Percentiles rank a stretch among this genome's conserved stretches.
phyloP scores from a whole-genome alignment of 148 eudicot genomes.

The Chenopodium album region DNA sequence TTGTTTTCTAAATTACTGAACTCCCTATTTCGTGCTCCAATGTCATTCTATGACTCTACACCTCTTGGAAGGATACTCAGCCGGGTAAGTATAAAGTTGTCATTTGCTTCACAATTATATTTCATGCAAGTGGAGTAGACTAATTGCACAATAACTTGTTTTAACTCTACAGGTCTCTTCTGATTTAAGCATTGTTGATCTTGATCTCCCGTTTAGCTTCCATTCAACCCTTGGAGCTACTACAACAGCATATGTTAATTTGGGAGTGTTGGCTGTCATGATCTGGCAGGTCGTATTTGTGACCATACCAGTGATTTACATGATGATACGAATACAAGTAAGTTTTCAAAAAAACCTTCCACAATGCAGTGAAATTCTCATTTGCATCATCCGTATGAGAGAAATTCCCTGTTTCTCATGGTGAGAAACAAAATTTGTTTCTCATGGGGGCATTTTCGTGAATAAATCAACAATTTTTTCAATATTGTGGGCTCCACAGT shows the following conservation, averaged over 20 bases:
- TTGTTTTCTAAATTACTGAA: conserved; percentile 56
- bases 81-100: conserved; percentile 43
- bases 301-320: conserved; percentile 58
- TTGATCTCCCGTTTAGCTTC: conserved; percentile 67
- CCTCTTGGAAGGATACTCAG: conserved; percentile 91
- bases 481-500: too few relatives aligned
- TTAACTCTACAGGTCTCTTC: conserved; percentile 53
- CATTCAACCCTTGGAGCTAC: conserved; percentile 53
- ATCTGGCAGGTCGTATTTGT: conserved; percentile 83
- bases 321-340: conserved; percentile 79
- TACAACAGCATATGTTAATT: conserved; percentile 48
- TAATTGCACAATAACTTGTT: neutral
- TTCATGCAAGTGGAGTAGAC: neutral
- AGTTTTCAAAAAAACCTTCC: neutral
- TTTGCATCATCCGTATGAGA: too few relatives aligned
- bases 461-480: too few relatives aligned
- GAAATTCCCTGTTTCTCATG: too few relatives aligned
- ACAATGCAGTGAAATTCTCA: too few relatives aligned
- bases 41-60: conserved; percentile 94
- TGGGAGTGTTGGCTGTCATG: conserved; percentile 59
- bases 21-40: conserved; percentile 81
- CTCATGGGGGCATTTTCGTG: too few relatives aligned
- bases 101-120: neutral
- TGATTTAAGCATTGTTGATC: conserved; percentile 84
- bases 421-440: too few relatives aligned